Conservation (phyloP, 164 flowering plant species). For the Berberis thunbergii region DNA sequence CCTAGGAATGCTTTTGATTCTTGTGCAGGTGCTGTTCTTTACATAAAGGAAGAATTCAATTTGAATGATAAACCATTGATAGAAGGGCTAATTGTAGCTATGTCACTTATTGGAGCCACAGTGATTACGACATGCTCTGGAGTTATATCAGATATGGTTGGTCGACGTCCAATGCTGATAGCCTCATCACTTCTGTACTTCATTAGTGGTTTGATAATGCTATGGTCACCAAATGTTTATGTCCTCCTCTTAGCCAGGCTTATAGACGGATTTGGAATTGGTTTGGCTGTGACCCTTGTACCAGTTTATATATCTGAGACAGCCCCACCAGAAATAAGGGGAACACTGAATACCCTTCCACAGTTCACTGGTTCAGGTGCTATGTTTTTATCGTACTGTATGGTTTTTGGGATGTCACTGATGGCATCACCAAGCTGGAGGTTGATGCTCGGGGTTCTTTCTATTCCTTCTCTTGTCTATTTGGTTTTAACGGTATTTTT, state of each 20-base stretch:
- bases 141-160: conserved; percentile 64
- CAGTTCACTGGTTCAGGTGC: conserved; percentile 85
- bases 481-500: conserved; percentile 55
- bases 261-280: conserved; percentile 85
- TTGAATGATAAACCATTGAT: conserved; percentile 42
- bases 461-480: conserved; percentile 67
- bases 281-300: conserved; percentile 77
- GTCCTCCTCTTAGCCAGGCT: conserved; percentile 69
- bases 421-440: conserved; percentile 63
- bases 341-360: conserved; percentile 78
- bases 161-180: conserved; percentile 90
- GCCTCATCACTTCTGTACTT: conserved; percentile 67
- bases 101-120: conserved; percentile 91
- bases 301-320: conserved; percentile 94
- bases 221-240: conserved; percentile 96
- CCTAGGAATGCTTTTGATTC: too few species aligned
- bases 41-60: conserved; percentile 56
- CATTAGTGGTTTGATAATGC: conserved; percentile 71
- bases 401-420: conserved; percentile 90
- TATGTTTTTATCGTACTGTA: conserved; percentile 83
- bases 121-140: conserved; percentile 80
- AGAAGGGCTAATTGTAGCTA: conserved; percentile 88
- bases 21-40: conserved; percentile 63
- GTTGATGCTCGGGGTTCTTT: conserved; percentile 87
- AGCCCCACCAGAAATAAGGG: conserved; percentile 88